These are phyloP conservation scores for Poronia punctata DNA, from an alignment of 495 filamentous ascomycete genomes.

Conservation along the genomic window DNA sequence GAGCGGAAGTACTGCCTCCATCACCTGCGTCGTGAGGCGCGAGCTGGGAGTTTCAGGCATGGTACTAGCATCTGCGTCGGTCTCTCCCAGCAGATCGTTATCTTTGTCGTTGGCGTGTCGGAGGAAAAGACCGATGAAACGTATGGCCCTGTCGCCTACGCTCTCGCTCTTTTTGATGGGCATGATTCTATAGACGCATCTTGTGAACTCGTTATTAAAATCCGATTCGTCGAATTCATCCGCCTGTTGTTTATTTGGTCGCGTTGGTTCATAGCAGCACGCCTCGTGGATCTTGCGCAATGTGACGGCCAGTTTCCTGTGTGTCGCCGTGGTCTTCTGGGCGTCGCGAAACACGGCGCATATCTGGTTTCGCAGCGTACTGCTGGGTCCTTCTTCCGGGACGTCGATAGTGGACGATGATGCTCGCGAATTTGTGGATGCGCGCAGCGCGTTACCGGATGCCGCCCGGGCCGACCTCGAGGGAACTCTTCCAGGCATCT, in stretches of 20 bases:
- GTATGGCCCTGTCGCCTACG: slow-evolving; percentile 75
- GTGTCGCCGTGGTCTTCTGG: slow-evolving; percentile 78
- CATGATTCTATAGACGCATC: slow-evolving; percentile 76
- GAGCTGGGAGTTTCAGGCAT: slow-evolving; percentile 75
- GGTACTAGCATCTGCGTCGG: slow-evolving; percentile 50
- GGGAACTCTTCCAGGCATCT: slow-evolving; percentile 60
- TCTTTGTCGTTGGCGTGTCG: slow-evolving; percentile 78
- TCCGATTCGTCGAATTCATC: slow-evolving; percentile 70
- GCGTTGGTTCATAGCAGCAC: slow-evolving; percentile 70
- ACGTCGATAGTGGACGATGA: slow-evolving; percentile 60
- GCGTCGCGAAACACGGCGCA: slow-evolving; percentile 78
- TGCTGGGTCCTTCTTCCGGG: slow-evolving; percentile 66
- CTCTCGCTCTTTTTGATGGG: slow-evolving; percentile 87
- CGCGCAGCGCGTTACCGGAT: slow-evolving; percentile 47
- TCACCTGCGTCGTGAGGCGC: slow-evolving; percentile 64
- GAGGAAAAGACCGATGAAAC: slow-evolving; percentile 81
- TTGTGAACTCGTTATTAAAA: slow-evolving; percentile 76
- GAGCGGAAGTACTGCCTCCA: slow-evolving; percentile 61
- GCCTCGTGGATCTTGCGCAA: slow-evolving; percentile 82
- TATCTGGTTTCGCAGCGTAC: slow-evolving; percentile 65
- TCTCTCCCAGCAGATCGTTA: slow-evolving; percentile 43
- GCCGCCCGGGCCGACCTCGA: slow-evolving; percentile 44
- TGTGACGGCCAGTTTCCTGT: slow-evolving; percentile 80
- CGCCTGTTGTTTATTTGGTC: slow-evolving; percentile 37
- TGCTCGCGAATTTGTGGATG: slow-evolving; percentile 51